Base-by-base conservation (phyloP, 345 rosid genomes). In the Moricandia moricandioides region DNA sequence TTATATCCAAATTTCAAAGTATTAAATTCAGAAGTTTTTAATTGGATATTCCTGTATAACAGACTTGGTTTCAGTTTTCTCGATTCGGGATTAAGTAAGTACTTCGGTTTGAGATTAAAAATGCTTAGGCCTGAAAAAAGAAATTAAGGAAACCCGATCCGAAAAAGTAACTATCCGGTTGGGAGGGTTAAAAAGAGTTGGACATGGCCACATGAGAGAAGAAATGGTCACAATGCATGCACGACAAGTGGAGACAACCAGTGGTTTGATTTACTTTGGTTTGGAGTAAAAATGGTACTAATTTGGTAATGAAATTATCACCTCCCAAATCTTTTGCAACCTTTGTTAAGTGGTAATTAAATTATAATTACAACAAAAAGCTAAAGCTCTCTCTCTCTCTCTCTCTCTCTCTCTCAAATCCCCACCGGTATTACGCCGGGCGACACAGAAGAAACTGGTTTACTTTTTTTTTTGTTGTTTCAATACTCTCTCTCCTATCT, bases 261-360 rank as follows among this genome's bases (percentile, higher is more conserved):
- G 31, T 64, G 75, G 80, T 70, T 70, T 55, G 75, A 71, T 70
- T 70, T 55, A 33, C 37, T 69, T 58, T 70, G 56, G 37, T 24
- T 4, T 57, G 55, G n/a, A 35, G 3, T 29, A 27, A 29, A 21
- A 17, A 24, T 63, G 76, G 67, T 33, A 57, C n/a, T n/a, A n/a
- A 0, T 45, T 56, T 57, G 0, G 71, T 37, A 17, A 77, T 26
- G 16, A 47, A 0, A 0, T 0, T 0, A 37, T 17, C 43, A 13
- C 13, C 54, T 65, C 84, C 89, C 88, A 87, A 86, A 88, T 86
- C 88, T 84, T 88, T 81, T 88, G 89, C 92, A 79, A 74, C 6
- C 16, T 4, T 13, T 43, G 14, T 4, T 12, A 13, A 43, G 6
- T 57, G 0, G 71, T 52, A 17, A 77, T 26, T 34, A 47, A 0